Percentiles rank a stretch among this genome's conserved stretches.
These are phyloP conservation scores for Backusella australiensis DNA, from an alignment of 192 early-diverging fungal genomes.

Conservation along the genomic window DNA sequence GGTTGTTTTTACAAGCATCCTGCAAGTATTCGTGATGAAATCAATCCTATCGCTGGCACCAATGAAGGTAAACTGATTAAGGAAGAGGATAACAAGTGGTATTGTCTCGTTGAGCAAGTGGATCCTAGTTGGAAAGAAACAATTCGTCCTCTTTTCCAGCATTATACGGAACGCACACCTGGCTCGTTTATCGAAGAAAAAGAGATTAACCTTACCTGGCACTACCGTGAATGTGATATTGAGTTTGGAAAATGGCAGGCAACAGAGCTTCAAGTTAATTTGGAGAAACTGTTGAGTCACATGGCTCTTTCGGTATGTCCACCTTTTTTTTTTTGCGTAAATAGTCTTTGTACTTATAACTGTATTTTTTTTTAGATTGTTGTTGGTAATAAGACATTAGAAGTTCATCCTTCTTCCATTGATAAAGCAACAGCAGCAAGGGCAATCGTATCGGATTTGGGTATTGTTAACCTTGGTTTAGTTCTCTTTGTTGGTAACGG, in stretches of 20 bases:
- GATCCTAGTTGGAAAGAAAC: conserved; percentile 92
- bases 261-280: conserved; percentile 94
- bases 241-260: conserved; percentile 99
- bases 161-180: conserved; percentile 97
- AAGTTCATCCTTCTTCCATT: conserved; percentile 88
- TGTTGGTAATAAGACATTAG: conserved; percentile 94
- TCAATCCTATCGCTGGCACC: conserved; percentile 47
- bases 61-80: conserved; percentile 51
- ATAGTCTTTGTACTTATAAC: not conserved
- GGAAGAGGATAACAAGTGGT: conserved; percentile 76
- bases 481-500: conserved; percentile 92
- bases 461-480: conserved; percentile 54
- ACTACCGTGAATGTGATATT: conserved; percentile 92
- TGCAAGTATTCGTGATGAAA: conserved; percentile 49
- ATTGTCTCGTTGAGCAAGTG: conserved; percentile 81
- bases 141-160: conserved; percentile 92
- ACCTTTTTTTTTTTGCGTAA: not conserved
- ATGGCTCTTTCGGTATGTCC: conserved; percentile 77
- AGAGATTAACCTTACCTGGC: conserved; percentile 98
- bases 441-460: conserved; percentile 82
- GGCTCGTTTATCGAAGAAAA: conserved; percentile 98
- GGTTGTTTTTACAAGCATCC: conserved; percentile 98
- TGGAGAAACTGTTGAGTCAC: conserved; percentile 93
- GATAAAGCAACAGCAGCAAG: conserved; percentile 91
- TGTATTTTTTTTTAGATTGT: conserved; percentile 68